Evolutionary conservation across 2,329 filamentous ascomycete species (phyloP), one percentile per base, ranked within the genome.

Genomic region (Annulohypoxylon truncatum): DNA sequence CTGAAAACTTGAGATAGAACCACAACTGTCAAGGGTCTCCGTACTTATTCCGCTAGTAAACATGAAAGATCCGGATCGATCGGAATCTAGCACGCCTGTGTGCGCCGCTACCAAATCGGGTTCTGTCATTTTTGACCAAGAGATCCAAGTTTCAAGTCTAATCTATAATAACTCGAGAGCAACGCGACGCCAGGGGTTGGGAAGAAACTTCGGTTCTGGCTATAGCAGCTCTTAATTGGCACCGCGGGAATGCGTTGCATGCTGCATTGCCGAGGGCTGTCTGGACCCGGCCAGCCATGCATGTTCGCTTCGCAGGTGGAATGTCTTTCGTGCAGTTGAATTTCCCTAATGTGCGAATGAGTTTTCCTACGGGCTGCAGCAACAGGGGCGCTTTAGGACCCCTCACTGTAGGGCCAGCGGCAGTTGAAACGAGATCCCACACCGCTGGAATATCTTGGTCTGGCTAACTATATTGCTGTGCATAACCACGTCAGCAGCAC

Each of bases 341-440:
- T 56, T 67, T 64, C 60, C 70, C 67, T 69, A 71, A 67, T 60
- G 59, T 66, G 67, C 66, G 62, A 69, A 71, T 67, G 62, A 67
- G 44, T 66, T 56, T 47, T 71, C 66, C 66, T 69, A 71, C 59
- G 38, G 51, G 57, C 51, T 67, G 70, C 65, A 55, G 60, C 68
- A 69, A 47, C 55, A 60, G 61, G 58, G 60, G 51, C 24, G 22
- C 20, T 48, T 47, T 47, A 51, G 40, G 48, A 54, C 70, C 68
- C 70, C 66, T 69, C 70, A 65, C 35, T 66, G 60, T 65, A 66
- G 55, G 64, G 66, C 62, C 53, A 58, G 70, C 70, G 70, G 70
- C 70, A 72, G 68, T 72, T 72, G 70, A 72, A 71, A 71, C 70
- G 52, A 67, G 61, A 61, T 66, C 51, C 64, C 69, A 67, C 64